Base-by-base conservation (phyloP, 306 rosid genomes). In the Benincasa hispida region DNA sequence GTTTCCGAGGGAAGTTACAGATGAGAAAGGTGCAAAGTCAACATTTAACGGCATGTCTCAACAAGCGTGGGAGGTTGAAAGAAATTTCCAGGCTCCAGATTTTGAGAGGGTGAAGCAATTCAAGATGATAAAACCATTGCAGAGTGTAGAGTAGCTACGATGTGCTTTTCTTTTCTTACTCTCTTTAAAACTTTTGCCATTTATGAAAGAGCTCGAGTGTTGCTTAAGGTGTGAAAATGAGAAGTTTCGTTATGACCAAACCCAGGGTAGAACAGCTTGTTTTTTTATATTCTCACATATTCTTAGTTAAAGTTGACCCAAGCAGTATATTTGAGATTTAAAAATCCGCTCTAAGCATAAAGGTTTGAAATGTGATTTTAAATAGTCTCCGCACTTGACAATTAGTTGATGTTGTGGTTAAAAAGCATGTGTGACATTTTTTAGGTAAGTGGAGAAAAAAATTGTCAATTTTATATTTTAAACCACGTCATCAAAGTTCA, bases 61-160 rank as follows among this genome's bases (percentile, higher is more conserved):
- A 79, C 79, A 80, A 65, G 96, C 98, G 82, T 93, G 98, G 98
- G 98, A 93, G 86, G 92, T 93, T 42, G 98, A 93, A 80, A 91
- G 72, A 79, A 90, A 88, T 86, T 88, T 85, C 79, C 86, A 81
- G 30, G 82, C 81, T 75, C 87, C 81, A 47, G 87, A 91, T 81
- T 87, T 91, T 83, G 58, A 84, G 68, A 87, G 85, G 85, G 97
- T 91, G 84, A 88, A 88, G 76, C 85, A 87, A 41, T 82, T 91
- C 77, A 93, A 91, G 90, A 84, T 69, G 78, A 77, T 93, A 77
- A 75, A 58, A 57, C 55, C 61, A 19, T 17, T 70, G 76, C 76
- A 15, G 27, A 13, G 55, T 45, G 58, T 47, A 42, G 58, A 70
- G 59, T 48, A 41, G 34, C 22, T 41, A 68, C 24, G 32, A 24